Conservation (phyloP, 495 filamentous ascomycete species). For the Wilcoxina mikolae region DNA sequence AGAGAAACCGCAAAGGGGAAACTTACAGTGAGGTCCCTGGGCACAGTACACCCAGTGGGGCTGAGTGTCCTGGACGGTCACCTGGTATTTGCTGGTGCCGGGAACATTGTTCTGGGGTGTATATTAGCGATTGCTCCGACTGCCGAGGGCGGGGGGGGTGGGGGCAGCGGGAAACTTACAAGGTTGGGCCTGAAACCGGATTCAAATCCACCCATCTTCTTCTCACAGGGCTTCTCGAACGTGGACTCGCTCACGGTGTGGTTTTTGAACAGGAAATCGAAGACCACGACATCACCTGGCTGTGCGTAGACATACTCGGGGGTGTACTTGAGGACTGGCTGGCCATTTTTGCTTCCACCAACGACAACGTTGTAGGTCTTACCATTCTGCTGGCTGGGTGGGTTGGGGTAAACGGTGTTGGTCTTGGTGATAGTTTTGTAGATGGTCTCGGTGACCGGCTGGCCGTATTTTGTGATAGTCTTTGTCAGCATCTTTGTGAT, state of each 20-base stretch:
- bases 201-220: constrained; percentile 43
- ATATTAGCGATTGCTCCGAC: too few species aligned
- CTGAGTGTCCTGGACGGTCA: not conserved
- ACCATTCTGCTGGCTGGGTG: not conserved
- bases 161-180: constrained; percentile 36
- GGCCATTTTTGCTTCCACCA: constrained; percentile 12
- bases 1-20: too few species aligned
- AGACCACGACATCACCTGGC: constrained; percentile 52
- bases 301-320: constrained; percentile 29
- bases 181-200: constrained; percentile 53
- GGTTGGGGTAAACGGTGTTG: not conserved
- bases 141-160: too few species aligned
- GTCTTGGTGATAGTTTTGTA: not conserved
- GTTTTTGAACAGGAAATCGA: constrained; percentile 54
- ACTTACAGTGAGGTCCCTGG: not conserved
- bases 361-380: constrained; percentile 23
- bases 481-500: too few species aligned
- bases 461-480: too few species aligned
- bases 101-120: not conserved
- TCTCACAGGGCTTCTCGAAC: constrained; percentile 53
- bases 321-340: constrained; percentile 18
- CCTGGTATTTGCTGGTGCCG: not conserved
- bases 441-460: not conserved
- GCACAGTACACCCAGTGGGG: not conserved
- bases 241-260: constrained; percentile 59